phyloP scores from a whole-genome alignment of 441 rosid species.

The Populus hybrid region DNA sequence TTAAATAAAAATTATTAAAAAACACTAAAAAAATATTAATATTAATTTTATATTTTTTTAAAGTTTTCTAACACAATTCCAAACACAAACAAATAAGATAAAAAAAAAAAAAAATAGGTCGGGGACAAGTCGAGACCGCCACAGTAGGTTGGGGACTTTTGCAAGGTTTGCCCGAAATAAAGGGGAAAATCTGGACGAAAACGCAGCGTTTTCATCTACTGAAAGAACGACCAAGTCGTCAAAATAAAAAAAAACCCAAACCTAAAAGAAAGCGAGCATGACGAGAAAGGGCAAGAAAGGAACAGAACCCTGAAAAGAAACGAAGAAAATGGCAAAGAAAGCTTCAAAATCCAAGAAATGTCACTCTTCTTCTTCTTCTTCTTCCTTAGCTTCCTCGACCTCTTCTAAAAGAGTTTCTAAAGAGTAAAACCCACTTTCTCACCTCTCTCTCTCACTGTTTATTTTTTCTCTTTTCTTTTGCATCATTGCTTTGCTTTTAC shows the following conservation, averaged over 20 bases:
- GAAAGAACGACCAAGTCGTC: not conserved
- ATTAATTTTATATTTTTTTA: no score
- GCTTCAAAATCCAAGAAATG: slow-evolving; percentile 32
- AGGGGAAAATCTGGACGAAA: not conserved
- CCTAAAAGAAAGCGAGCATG: not conserved
- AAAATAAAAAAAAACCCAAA: not conserved
- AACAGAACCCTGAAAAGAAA: not conserved
- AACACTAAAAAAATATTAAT: no score
- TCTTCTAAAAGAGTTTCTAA: slow-evolving; percentile 13
- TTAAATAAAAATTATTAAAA: no score
- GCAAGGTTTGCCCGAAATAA: no score
- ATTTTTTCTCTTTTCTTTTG: not conserved
- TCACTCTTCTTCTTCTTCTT: slow-evolving; percentile 32
- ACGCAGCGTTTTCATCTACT: not conserved
- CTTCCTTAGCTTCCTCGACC: slow-evolving; percentile 19
- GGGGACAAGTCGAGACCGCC: no score
- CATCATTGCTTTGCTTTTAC: not conserved
- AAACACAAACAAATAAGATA: no score
- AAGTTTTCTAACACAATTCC: no score
- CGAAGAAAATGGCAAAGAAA: slow-evolving; percentile 45
- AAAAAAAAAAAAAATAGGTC: no score
- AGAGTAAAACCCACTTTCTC: slow-evolving; percentile 14
- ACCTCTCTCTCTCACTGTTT: not conserved
- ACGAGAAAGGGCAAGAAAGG: not conserved
- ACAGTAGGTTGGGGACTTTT: no score